Conservation (phyloP, 1,284 basidiomycete species). For the Salmacisia buchloeana region DNA sequence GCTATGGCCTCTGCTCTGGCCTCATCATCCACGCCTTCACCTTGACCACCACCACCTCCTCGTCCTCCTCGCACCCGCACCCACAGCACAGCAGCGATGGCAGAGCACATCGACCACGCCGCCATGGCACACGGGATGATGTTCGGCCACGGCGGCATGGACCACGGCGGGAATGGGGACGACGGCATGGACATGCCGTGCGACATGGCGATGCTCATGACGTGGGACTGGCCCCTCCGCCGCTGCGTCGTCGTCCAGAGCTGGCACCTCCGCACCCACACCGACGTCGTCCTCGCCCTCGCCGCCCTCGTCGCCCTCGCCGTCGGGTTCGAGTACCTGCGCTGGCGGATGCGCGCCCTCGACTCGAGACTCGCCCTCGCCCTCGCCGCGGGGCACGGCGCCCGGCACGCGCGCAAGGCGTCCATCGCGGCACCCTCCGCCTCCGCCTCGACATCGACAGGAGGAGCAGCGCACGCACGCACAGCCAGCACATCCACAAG, state of each 20-base stretch:
- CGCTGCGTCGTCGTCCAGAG: neutral
- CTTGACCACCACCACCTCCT: neutral
- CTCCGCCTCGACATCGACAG: neutral
- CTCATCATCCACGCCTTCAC: neutral
- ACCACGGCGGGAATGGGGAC: neutral
- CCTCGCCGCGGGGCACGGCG: neutral
- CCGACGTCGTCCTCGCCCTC: neutral
- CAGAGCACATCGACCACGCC: neutral
- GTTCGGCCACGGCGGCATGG: conserved; percentile 8
- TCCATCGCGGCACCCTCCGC: no score
- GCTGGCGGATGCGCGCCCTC: conserved; percentile 2
- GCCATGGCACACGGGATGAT: neutral
- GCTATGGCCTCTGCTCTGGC: neutral
- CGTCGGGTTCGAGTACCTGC: neutral
- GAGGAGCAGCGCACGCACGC: neutral
- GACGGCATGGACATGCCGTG: neutral
- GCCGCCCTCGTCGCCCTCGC: conserved; percentile 1
- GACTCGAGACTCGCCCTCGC: neutral
- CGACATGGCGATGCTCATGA: conserved; percentile 5
- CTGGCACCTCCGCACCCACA: neutral
- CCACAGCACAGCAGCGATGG: neutral
- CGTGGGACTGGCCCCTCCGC: neutral
- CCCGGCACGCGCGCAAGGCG: neutral
- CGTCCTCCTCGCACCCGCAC: neutral
- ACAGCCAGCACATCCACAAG: neutral